A percentile compares a stretch with the other conserved stretches of the same genome.
phyloP scores from a whole-genome alignment of 2,329 filamentous ascomycete species.

The Monosporascus ibericus region DNA sequence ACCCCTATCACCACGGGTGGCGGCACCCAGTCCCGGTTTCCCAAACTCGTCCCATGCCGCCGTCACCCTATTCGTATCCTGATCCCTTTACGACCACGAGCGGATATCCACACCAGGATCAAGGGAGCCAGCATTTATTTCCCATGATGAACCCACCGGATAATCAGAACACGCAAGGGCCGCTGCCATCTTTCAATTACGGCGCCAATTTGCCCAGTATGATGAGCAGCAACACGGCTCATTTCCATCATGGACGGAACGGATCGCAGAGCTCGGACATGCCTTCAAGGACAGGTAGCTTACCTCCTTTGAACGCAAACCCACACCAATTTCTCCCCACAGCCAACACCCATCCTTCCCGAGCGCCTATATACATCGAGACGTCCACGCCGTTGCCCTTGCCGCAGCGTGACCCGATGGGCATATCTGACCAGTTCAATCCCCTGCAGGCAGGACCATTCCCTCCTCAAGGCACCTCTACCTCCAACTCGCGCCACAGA shows the following conservation, averaged over 20 bases:
- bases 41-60: background rate
- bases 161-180: background rate
- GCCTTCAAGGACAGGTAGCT: background rate
- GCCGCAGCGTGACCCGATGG: background rate
- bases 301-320: background rate
- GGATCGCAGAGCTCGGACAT: background rate
- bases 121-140: background rate
- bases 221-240: background rate
- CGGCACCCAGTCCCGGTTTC: conserved; percentile 1
- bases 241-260: background rate
- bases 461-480: background rate
- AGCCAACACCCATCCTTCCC: background rate
- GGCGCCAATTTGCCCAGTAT: background rate
- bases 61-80: background rate
- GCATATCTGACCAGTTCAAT: background rate
- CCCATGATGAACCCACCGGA: background rate
- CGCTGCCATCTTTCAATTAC: background rate
- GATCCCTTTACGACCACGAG: background rate
- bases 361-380: background rate
- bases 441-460: background rate
- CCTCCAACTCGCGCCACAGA: conserved; percentile 5
- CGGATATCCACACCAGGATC: background rate
- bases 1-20: background rate
- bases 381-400: background rate
- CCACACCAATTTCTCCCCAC: background rate